Conservation (phyloP, 225 moss, liverwort and hornwort species). For the Marchantia paleacea region DNA sequence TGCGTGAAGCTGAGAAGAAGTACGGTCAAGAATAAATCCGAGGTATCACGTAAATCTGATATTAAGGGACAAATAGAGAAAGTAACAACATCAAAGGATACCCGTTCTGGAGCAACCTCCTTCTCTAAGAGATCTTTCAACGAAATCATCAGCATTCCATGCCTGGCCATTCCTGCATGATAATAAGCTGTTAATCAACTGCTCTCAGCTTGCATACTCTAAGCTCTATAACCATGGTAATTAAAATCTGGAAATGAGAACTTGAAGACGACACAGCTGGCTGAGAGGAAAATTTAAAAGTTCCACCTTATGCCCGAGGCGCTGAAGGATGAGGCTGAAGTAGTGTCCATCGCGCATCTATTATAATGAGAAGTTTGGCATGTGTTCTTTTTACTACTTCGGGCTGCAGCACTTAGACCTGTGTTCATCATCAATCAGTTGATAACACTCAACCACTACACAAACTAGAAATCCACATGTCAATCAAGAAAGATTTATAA, state of each 20-base stretch:
- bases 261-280: not conserved
- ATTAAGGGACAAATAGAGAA: no score
- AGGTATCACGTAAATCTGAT: no score
- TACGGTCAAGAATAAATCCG: no score
- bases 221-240: not conserved
- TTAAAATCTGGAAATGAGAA: not conserved
- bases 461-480: not conserved
- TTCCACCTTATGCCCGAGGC: not conserved
- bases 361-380: not conserved
- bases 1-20: no score
- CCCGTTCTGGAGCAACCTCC: not conserved
- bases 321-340: not conserved
- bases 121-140: not conserved
- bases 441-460: not conserved
- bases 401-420: not conserved
- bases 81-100: not conserved
- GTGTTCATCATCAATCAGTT: not conserved
- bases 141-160: not conserved
- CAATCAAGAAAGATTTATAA: not conserved
- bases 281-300: not conserved
- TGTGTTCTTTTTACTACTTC: not conserved
- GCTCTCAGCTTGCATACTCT: not conserved
- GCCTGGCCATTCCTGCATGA: slow-evolving; percentile 2
- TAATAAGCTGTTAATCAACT: not conserved
- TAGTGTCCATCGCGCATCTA: not conserved